phyloP scores from a whole-genome alignment of 768 basidiomycete genomes.

The Auricularia sp. region DNA sequence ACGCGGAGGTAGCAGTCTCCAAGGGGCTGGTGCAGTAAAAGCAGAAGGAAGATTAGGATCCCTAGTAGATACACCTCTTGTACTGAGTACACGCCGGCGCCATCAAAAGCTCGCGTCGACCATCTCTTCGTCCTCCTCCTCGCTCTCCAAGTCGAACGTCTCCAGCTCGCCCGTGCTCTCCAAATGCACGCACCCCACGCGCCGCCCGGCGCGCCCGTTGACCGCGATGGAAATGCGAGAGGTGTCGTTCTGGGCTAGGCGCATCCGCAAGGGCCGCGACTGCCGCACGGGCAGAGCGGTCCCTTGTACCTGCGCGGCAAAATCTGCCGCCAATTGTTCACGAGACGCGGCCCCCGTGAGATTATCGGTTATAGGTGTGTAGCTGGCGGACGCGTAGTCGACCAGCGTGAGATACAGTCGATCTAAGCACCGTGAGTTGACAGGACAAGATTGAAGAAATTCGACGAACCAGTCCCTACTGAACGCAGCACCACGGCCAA shows the following conservation, averaged over 20 bases:
- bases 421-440: neutral
- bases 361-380: conserved; percentile 23
- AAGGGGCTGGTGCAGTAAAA: too few species aligned
- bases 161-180: neutral
- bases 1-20: conserved; percentile 73
- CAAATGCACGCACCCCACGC: conserved; percentile 52
- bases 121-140: neutral
- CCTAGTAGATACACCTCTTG: too few species aligned
- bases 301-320: neutral
- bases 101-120: neutral
- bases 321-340: conserved; percentile 8
- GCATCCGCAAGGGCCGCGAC: conserved; percentile 9
- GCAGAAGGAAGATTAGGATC: too few species aligned
- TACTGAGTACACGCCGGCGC: neutral
- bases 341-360: conserved; percentile 33
- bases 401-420: neutral
- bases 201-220: conserved; percentile 64
- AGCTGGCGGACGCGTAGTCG: neutral
- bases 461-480: conserved; percentile 21
- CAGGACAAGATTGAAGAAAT: neutral
- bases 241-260: conserved; percentile 27
- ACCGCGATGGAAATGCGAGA: conserved; percentile 53
- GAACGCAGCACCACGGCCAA: conserved; percentile 55
- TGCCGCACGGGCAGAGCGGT: neutral
- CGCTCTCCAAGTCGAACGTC: neutral